Conservation (phyloP, 1,284 basidiomycete species). For the Cerrena zonata region DNA sequence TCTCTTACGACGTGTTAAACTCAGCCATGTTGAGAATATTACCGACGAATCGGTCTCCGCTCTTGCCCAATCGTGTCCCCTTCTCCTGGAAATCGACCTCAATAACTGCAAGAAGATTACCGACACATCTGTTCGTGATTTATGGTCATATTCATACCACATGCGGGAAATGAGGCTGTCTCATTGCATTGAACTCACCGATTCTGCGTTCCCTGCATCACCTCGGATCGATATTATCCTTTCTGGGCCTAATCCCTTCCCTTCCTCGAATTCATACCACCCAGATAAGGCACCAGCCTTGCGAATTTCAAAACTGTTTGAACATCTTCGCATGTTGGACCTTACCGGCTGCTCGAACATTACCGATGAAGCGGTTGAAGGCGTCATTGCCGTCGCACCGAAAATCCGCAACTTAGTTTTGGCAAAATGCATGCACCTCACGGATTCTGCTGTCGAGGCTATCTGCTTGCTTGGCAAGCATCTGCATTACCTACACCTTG, state of each 20-base stretch:
- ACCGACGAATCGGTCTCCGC: slow-evolving; percentile 78
- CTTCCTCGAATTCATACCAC: slow-evolving; percentile 22
- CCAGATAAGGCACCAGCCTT: slow-evolving; percentile 55
- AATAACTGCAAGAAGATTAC: slow-evolving; percentile 78
- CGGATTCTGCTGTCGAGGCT: slow-evolving; percentile 80
- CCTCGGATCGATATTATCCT: slow-evolving; percentile 34
- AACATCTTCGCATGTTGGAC: slow-evolving; percentile 84
- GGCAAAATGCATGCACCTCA: slow-evolving; percentile 84
- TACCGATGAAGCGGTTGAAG: slow-evolving; percentile 86
- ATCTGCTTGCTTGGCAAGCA: slow-evolving; percentile 87
- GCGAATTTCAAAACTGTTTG: slow-evolving; percentile 55
- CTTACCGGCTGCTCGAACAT: slow-evolving; percentile 80
- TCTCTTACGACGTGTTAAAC: slow-evolving; percentile 82
- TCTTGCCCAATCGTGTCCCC: slow-evolving; percentile 77
- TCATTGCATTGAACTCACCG: slow-evolving; percentile 75
- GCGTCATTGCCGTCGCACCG: slow-evolving; percentile 82
- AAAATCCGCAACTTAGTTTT: slow-evolving; percentile 89
- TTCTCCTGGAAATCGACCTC: slow-evolving; percentile 91
- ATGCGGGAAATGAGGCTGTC: slow-evolving; percentile 90
- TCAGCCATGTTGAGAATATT: slow-evolving; percentile 70
- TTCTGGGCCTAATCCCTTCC: slow-evolving; percentile 44
- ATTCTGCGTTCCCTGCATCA: slow-evolving; percentile 80
- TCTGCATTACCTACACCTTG: slow-evolving; percentile 92
- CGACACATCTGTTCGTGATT: slow-evolving; percentile 72
- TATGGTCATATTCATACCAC: slow-evolving; percentile 76